A percentile compares a stretch with the other conserved stretches of the same genome.
Evolutionary conservation across 1,284 basidiomycete genomes (phyloP).

Genomic region (Rhodotorula glutinis): DNA sequence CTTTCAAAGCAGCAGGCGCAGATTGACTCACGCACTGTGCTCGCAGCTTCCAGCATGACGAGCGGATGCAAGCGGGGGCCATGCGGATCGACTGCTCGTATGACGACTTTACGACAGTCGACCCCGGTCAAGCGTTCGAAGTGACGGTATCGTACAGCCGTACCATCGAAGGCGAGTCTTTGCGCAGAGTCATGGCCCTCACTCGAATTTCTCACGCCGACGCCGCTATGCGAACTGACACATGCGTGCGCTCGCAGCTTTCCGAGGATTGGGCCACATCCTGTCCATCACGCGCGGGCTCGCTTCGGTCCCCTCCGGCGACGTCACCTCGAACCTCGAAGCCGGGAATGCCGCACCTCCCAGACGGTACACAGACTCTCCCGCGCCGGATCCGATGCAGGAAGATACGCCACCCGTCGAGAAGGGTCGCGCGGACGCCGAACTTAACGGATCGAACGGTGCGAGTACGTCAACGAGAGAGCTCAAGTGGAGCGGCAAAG

Average conservation of each 20-base stretch:
- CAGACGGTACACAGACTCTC: slow-evolving; percentile 3
- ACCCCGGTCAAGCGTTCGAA: slow-evolving; percentile 6
- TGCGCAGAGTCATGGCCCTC: too few species aligned
- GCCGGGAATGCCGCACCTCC: background rate
- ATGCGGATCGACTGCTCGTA: slow-evolving; percentile 20
- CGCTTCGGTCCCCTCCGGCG: slow-evolving; percentile 18
- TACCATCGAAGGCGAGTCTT: slow-evolving; percentile 29
- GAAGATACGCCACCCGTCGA: slow-evolving; percentile 6
- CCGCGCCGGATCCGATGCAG: slow-evolving; percentile 7
- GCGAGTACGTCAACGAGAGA: background rate
- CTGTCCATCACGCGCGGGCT: slow-evolving; percentile 34
- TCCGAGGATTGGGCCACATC: slow-evolving; percentile 39
- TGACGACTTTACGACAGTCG: slow-evolving; percentile 34
- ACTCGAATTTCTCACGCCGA: background rate
- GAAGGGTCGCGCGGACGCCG: background rate
- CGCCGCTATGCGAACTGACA: too few species aligned
- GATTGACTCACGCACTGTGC: background rate
- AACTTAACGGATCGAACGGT: background rate
- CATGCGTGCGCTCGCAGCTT: slow-evolving; percentile 21
- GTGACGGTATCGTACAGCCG: slow-evolving; percentile 30
- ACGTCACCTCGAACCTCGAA: background rate
- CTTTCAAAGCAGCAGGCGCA: too few species aligned
- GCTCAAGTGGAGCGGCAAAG: slow-evolving; percentile 31
- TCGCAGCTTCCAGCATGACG: slow-evolving; percentile 25
- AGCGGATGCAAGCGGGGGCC: background rate